phyloP scores from a whole-genome alignment of 495 filamentous ascomycete genomes.

The Parathielavia appendiculata region DNA sequence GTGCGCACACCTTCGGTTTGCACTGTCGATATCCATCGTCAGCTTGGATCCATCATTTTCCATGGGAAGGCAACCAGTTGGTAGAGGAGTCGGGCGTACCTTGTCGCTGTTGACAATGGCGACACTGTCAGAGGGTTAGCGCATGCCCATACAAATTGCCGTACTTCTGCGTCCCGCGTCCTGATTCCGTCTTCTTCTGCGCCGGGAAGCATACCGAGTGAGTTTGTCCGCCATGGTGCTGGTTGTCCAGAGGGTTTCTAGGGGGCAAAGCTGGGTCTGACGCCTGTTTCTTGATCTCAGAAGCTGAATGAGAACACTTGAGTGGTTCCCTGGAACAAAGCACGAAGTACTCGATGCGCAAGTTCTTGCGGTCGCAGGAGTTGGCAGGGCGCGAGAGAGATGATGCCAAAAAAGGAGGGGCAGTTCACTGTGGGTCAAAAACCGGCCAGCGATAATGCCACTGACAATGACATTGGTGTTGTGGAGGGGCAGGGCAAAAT shows the following conservation, averaged over 20 bases:
- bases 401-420: constrained; percentile 10
- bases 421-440: constrained; percentile 16
- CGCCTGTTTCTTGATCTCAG: not conserved
- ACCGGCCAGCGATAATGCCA: constrained; percentile 17
- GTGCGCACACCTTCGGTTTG: constrained; percentile 78
- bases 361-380: constrained; percentile 1
- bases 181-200: constrained; percentile 6
- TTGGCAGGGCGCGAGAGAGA: constrained; percentile 5
- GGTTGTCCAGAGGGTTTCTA: not conserved
- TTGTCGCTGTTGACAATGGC: constrained; percentile 97
- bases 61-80: not conserved
- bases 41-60: constrained; percentile 12
- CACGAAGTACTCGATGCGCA: constrained; percentile 8
- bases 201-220: constrained; percentile 29
- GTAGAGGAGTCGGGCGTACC: constrained; percentile 47
- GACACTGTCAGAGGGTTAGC: constrained; percentile 56
- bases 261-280: no score
- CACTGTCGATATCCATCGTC: constrained; percentile 52
- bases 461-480: constrained; percentile 5
- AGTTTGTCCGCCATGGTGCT: constrained; percentile 37
- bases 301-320: not conserved
- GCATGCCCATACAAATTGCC: not conserved
- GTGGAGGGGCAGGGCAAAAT: constrained; percentile 25
- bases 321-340: not conserved
- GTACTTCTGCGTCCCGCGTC: not conserved